Evolutionary conservation across 2,329 filamentous ascomycete species (phyloP), one percentile per base, ranked within the genome.

Genomic region (Exophiala alcalophila): DNA sequence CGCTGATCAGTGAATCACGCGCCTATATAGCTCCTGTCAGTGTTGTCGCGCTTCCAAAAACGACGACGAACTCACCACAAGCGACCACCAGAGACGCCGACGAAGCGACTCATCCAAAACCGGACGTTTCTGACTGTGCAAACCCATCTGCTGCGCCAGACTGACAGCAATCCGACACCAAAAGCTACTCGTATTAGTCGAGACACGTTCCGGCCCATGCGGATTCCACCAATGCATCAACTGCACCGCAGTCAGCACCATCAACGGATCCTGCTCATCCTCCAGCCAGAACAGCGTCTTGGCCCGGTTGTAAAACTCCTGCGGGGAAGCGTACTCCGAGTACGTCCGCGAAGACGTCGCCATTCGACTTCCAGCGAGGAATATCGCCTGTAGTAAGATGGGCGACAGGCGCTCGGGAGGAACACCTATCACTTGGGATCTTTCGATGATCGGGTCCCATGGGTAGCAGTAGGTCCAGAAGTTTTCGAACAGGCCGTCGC

Each of bases 161-260:
- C 66, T 65, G n/a, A 66, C 61, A 21, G 63, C 64, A 20, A 69
- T 64, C 14, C 65, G 61, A 28, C 65, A 55, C 67, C 67, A 70
- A 44, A 70, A 70, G 5, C 64, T 62, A 39, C 66, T 68, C 0
- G 66, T 69, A 41, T 70, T 65, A 4, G 66, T 59, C 5, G 66
- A 69, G 10, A 63, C 58, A 34, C 59, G 58, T 39, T 62, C 61
- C 2, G 59, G 61, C 1, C 60, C 60, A 43, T 61, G 58, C 1
- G 61, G 60, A 36, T 61, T 62, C 39, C 59, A 62, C 61, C 61
- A 63, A 42, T 63, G 61, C 33, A 63, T 31, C 14, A 63, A 58
- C 20, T 55, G 59, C 6, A 58, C 55, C 3, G 59, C 58, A 15
- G 55, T 58, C 18, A 62, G 54, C 1, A 61, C 54, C 1, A 54